Percentiles rank a stretch among this genome's conserved stretches.
These are phyloP conservation scores for Starmerella gropengiesseri DNA, from an alignment of 805 yeast species.

Conservation along the genomic window DNA sequence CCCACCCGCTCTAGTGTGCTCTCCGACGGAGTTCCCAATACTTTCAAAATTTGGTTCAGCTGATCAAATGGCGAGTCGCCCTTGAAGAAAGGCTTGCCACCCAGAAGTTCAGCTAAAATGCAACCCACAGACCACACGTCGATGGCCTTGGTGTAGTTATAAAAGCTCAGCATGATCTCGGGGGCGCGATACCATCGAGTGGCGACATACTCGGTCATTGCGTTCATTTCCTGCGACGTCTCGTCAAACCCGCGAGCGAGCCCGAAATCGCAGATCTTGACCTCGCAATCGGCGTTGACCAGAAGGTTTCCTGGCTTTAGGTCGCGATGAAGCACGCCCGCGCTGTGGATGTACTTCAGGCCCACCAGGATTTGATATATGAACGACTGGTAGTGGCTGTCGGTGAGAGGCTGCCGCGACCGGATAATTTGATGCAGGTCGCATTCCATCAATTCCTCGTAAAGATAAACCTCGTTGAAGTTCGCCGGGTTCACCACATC, in stretches of 20 bases:
- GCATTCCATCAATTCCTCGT: conserved; percentile 97
- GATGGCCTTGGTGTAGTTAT: conserved; percentile 86
- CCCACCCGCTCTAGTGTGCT: conserved; percentile 57
- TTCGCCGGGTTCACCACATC: conserved; percentile 73
- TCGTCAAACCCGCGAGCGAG: conserved; percentile 55
- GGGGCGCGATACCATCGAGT: conserved; percentile 98
- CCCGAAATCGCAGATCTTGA: conserved; percentile 91
- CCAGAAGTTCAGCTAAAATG: conserved; percentile 79
- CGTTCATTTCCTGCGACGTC: conserved; percentile 32
- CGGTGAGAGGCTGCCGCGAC: conserved; percentile 76
- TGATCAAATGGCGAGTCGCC: conserved; percentile 93
- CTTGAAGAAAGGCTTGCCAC: conserved; percentile 81
- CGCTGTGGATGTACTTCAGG: conserved; percentile 79
- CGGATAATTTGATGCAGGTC: conserved; percentile 96
- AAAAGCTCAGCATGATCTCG: conserved; percentile 90
- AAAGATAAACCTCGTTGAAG: conserved; percentile 84
- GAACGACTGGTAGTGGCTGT: conserved; percentile 90
- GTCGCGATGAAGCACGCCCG: conserved; percentile 90
- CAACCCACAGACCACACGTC: conserved; percentile 98
- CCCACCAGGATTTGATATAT: conserved; percentile 86
- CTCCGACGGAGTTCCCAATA: conserved; percentile 76
- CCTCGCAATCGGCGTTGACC: conserved; percentile 83
- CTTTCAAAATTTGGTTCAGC: conserved; percentile 68
- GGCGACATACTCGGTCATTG: conserved; percentile 95
- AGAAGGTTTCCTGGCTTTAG: conserved; percentile 80